Evolutionary conservation across 352 stramenopile species (phyloP).

Genomic region (Globisporangium megalacanthum): DNA sequence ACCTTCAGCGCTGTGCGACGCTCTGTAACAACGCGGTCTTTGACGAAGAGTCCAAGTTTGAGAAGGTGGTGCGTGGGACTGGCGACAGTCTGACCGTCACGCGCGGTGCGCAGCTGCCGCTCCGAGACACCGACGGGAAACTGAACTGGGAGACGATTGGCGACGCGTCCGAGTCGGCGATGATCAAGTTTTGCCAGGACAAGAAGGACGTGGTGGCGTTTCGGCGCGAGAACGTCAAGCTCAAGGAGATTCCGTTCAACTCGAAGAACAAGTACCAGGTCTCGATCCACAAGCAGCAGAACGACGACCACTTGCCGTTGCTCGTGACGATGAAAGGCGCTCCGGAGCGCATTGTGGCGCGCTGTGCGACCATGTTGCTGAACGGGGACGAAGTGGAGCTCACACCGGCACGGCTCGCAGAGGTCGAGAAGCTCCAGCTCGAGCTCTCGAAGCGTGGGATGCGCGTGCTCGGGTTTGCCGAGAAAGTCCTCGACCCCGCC

Average conservation of each 20-base stretch:
- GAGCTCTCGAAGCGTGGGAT: conserved; percentile 58
- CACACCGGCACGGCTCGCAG: conserved; percentile 80
- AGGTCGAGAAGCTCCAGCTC: conserved; percentile 41
- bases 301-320: conserved; percentile 51
- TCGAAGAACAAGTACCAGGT: conserved; percentile 86
- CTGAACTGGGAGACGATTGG: conserved; percentile 36
- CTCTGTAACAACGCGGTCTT: conserved; percentile 81
- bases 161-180: conserved; percentile 77
- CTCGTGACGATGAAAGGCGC: conserved; percentile 94
- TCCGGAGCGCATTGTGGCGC: conserved; percentile 92
- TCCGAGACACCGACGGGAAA: conserved; percentile 38
- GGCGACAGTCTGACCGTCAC: conserved; percentile 31
- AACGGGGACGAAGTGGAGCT: conserved; percentile 47
- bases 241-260: conserved; percentile 89
- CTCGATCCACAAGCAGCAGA: conserved; percentile 75
- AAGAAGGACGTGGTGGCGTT: conserved; percentile 94
- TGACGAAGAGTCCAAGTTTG: conserved; percentile 79
- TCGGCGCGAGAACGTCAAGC: conserved; percentile 93
- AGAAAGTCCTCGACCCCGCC: conserved; percentile 40
- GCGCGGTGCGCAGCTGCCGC: conserved; percentile 36
- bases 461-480: conserved; percentile 52
- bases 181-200: conserved; percentile 95
- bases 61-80: conserved; percentile 39
- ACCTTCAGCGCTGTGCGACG: conserved; percentile 55
- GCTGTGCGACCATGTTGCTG: conserved; percentile 81